phyloP scores from a whole-genome alignment of 306 rosid species.

The Dalbergia cultrata region DNA sequence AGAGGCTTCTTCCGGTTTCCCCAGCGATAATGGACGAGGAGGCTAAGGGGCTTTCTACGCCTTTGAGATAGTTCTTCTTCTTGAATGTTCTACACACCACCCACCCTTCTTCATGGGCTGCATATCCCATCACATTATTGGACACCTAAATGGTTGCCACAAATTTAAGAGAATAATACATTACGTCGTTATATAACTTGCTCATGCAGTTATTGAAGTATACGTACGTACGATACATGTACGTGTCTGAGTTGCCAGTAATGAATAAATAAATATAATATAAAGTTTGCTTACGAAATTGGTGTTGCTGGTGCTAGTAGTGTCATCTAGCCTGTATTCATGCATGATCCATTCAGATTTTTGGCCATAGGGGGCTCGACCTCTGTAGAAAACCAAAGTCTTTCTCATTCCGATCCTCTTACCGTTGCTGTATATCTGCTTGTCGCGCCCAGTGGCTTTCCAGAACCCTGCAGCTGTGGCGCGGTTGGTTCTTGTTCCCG shows the following conservation, averaged over 20 bases:
- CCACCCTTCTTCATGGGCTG: conserved; percentile 86
- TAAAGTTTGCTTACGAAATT: conserved; percentile 60
- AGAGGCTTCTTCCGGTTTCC: conserved; percentile 56
- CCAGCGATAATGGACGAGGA: conserved; percentile 37
- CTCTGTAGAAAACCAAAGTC: conserved; percentile 93
- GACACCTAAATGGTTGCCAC: conserved; percentile 40
- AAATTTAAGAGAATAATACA: too few relatives aligned
- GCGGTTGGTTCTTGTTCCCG: conserved; percentile 90
- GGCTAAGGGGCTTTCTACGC: conserved; percentile 66
- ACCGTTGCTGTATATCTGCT: conserved; percentile 72
- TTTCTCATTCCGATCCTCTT: conserved; percentile 93
- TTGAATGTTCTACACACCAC: conserved; percentile 95
- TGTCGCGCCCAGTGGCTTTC: conserved; percentile 98
- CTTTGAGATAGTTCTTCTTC: conserved; percentile 85
- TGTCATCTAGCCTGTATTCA: conserved; percentile 89
- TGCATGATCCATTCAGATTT: conserved; percentile 99
- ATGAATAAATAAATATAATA: too few relatives aligned
- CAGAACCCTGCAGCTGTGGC: conserved; percentile 95
- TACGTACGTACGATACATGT: too few relatives aligned
- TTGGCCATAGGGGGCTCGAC: conserved; percentile 94
- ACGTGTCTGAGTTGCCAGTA: too few relatives aligned
- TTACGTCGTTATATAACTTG: too few relatives aligned
- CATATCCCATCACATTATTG: conserved; percentile 63
- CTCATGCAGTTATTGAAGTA: too few relatives aligned
- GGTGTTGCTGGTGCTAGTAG: conserved; percentile 48